Evolutionary conservation across 2,329 filamentous ascomycete genomes (phyloP).

Genomic region (Zymoseptoria passerinii): DNA sequence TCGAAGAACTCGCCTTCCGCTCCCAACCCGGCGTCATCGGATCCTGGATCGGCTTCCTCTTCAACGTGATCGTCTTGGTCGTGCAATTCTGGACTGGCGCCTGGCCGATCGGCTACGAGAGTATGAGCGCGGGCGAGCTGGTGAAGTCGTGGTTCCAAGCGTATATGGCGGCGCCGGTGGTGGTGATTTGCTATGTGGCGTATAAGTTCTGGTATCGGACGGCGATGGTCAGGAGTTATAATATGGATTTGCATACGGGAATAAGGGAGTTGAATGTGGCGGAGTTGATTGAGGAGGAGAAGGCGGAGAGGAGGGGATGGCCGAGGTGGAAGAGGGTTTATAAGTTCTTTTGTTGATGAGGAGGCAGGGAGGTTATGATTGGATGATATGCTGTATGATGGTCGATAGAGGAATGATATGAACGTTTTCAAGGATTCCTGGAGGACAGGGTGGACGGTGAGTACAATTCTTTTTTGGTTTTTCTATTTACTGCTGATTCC

Average conservation of each 20-base stretch:
- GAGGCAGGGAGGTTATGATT: not conserved
- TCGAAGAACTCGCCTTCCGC: constrained; percentile 59
- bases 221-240: constrained; percentile 51
- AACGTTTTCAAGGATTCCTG: not conserved
- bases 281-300: constrained; percentile 70
- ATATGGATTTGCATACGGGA: constrained; percentile 84
- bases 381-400: not conserved
- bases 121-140: constrained; percentile 9
- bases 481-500: no score
- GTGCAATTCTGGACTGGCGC: constrained; percentile 74
- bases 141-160: constrained; percentile 23
- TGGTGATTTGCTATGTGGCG: constrained; percentile 26
- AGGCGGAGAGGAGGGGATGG: constrained; percentile 56
- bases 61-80: constrained; percentile 59
- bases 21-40: constrained; percentile 50
- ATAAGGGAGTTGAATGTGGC: constrained; percentile 76
- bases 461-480: not conserved
- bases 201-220: constrained; percentile 27
- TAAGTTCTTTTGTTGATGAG: constrained; percentile 40
- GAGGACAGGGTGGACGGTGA: not conserved
- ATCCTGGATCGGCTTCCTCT: constrained; percentile 52
- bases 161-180: constrained; percentile 29
- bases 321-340: constrained; percentile 43
- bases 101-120: constrained; percentile 51
- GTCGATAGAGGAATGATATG: not conserved